Percentiles rank a stretch among this genome's conserved stretches.
Evolutionary conservation across 2,329 filamentous ascomycete species (phyloP).

Genomic region (Lanzia echinophila): DNA sequence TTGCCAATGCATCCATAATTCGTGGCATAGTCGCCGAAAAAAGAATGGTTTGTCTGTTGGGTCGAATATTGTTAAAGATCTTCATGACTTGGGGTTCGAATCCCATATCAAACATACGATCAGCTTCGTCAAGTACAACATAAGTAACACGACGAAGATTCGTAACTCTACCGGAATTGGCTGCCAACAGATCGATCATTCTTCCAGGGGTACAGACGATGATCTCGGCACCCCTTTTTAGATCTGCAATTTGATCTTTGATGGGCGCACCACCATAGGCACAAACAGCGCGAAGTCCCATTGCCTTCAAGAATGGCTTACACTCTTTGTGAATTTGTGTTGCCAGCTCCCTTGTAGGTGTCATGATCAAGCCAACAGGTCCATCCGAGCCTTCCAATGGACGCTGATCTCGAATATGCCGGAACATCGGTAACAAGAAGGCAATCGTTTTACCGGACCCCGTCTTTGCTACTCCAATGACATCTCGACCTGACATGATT

Average conservation of each 20-base stretch:
- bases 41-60: conserved; percentile 86
- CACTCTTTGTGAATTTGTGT: conserved; percentile 92
- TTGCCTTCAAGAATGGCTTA: conserved; percentile 85
- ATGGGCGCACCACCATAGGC: conserved; percentile 94
- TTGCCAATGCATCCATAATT: conserved; percentile 83
- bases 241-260: conserved; percentile 92
- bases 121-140: conserved; percentile 91
- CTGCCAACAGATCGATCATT: conserved; percentile 89
- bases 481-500: conserved; percentile 92
- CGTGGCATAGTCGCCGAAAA: conserved; percentile 96
- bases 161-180: conserved; percentile 89
- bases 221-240: conserved; percentile 92
- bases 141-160: conserved; percentile 87
- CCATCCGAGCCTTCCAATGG: conserved; percentile 79
- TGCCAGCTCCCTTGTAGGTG: conserved; percentile 87
- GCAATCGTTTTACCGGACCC: conserved; percentile 97
- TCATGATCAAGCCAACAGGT: conserved; percentile 82
- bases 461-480: conserved; percentile 94
- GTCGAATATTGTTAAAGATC: conserved; percentile 84
- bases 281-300: conserved; percentile 80
- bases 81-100: conserved; percentile 98
- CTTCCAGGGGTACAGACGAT: conserved; percentile 92
- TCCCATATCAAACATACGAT: conserved; percentile 99
- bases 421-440: conserved; percentile 93
- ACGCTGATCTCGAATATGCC: conserved; percentile 91